Conservation (phyloP, 164 flowering plant species). For the Kingdonia uniflora region DNA sequence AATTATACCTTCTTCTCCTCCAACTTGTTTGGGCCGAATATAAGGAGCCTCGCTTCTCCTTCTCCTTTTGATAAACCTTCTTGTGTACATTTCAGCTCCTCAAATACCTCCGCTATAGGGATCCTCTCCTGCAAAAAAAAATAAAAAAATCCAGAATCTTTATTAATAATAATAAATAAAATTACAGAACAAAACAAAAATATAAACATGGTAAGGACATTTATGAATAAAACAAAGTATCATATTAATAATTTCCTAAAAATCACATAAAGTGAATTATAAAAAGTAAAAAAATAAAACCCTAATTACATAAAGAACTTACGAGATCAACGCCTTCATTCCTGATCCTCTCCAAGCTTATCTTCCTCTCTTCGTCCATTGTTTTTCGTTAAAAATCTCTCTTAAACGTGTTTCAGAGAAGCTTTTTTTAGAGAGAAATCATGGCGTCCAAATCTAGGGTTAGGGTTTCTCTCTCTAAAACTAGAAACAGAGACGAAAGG, state of each 20-base stretch:
- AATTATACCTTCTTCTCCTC: constrained; percentile 68
- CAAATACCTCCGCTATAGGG: constrained; percentile 65
- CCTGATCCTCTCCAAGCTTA: constrained; percentile 4
- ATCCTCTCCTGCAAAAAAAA: constrained; percentile 37
- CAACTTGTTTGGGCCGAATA: constrained; percentile 76
- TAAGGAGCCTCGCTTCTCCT: constrained; percentile 48
- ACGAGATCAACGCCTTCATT: constrained; percentile 2
- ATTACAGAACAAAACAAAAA: too few species aligned
- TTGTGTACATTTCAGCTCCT: constrained; percentile 50
- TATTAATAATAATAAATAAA: background rate
- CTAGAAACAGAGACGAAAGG: too few species aligned
- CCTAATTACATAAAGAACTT: background rate
- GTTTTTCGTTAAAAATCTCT: too few species aligned
- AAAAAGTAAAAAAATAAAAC: background rate
- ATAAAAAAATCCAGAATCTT: background rate
- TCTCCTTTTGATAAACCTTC: constrained; percentile 47
- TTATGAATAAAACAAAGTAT: background rate
- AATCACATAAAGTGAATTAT: background rate
- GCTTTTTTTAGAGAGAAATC: too few species aligned
- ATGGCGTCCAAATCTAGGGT: too few species aligned
- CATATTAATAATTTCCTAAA: background rate
- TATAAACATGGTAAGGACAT: background rate
- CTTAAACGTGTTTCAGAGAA: too few species aligned
- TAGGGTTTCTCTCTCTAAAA: too few species aligned
- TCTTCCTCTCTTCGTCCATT: background rate